These are phyloP conservation scores for Monosporascus sp. DNA, from an alignment of 2,329 filamentous ascomycete genomes.

Conservation along the genomic window DNA sequence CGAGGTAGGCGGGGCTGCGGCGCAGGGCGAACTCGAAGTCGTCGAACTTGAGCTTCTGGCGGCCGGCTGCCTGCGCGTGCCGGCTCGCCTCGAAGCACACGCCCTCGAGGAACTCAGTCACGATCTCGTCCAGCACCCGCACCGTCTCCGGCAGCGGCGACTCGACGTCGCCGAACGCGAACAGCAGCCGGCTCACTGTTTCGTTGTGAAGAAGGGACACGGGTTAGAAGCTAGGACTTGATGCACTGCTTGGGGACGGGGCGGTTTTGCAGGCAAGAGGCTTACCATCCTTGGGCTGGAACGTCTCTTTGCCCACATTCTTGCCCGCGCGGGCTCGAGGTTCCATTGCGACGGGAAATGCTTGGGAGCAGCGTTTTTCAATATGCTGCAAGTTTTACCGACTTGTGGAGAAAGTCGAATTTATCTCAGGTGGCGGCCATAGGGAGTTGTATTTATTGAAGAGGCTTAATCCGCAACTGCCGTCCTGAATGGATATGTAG, in stretches of 20 bases:
- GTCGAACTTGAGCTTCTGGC: constrained; percentile 96
- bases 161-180: constrained; percentile 72
- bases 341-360: constrained; percentile 48
- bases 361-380: no score
- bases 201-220: neutral
- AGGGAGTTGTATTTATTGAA: no score
- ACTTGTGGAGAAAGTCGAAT: no score
- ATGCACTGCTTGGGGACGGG: neutral
- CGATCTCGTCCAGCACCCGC: constrained; percentile 85
- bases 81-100: constrained; percentile 86
- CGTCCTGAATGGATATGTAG: no score
- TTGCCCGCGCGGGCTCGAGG: constrained; percentile 71
- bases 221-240: no score
- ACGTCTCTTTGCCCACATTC: constrained; percentile 80
- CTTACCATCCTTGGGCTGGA: constrained; percentile 65
- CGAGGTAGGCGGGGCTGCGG: constrained; percentile 77
- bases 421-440: no score
- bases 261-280: constrained; percentile 14
- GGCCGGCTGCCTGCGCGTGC: constrained; percentile 76
- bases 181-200: constrained; percentile 68
- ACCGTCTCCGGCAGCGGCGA: constrained; percentile 79
- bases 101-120: constrained; percentile 94
- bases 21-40: constrained; percentile 95
- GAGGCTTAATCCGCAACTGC: no score
- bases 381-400: no score